A percentile compares a stretch with the other conserved stretches of the same genome.
Evolutionary conservation across 768 basidiomycete species (phyloP).

Genomic region (Agaricus subrufescens): DNA sequence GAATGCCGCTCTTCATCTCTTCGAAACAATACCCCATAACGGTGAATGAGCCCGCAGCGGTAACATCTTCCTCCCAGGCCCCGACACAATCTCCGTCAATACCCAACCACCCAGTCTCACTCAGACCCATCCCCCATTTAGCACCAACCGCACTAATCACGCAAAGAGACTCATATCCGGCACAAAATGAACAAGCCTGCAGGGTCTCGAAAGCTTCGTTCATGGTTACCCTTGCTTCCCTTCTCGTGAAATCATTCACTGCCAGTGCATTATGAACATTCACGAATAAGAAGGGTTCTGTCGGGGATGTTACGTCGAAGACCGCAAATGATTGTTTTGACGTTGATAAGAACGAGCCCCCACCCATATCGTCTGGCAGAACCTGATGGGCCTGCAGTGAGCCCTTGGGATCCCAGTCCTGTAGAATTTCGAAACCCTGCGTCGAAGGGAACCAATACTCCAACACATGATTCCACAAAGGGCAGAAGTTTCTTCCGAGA

Average conservation of each 20-base stretch:
- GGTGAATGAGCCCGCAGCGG: conserved; percentile 8
- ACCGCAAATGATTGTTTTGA: not conserved
- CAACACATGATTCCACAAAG: not conserved
- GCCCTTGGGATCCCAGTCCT: conserved; percentile 2
- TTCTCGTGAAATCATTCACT: not conserved
- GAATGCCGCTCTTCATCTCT: conserved; percentile 9
- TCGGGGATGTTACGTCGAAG: not conserved
- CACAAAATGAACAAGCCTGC: conserved; percentile 1
- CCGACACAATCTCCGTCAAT: conserved; percentile 12
- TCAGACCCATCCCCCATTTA: conserved; percentile 2
- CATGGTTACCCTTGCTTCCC: not conserved
- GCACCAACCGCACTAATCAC: conserved; percentile 1
- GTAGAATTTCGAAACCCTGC: not conserved
- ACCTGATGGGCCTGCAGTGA: not conserved
- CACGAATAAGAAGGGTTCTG: conserved; percentile 2
- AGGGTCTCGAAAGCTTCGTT: conserved; percentile 3
- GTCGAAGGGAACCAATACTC: conserved; percentile 8
- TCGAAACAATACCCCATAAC: conserved; percentile 13
- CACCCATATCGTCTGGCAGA: too few relatives aligned
- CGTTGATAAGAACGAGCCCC: not conserved
- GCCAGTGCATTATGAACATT: not conserved
- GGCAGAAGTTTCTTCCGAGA: not conserved
- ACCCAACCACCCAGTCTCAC: conserved; percentile 1
- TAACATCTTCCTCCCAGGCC: conserved; percentile 12
- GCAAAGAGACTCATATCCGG: not conserved